A percentile compares a stretch with the other conserved stretches of the same genome.
Evolutionary conservation across 306 rosid genomes (phyloP).

Genomic region (Prunus armeniaca): DNA sequence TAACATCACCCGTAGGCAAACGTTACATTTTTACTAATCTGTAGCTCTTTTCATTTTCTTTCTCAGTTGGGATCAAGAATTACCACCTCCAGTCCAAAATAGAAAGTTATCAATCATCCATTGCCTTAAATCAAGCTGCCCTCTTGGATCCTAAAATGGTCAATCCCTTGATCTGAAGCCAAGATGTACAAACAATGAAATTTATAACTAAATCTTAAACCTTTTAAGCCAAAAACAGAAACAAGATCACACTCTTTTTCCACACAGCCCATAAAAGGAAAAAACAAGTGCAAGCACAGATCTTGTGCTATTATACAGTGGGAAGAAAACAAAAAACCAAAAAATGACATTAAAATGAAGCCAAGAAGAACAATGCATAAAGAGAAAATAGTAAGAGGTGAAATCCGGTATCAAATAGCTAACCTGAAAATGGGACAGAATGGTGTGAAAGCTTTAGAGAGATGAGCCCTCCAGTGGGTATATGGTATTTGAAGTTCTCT

Average conservation of each 20-base stretch:
- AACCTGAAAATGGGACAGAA: slow-evolving; percentile 11
- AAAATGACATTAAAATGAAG: background rate
- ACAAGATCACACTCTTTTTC: background rate
- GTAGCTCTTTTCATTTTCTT: slow-evolving; percentile 2
- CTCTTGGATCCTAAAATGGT: background rate
- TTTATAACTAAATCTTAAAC: slow-evolving; percentile 13
- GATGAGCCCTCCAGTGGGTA: background rate
- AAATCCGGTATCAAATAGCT: background rate
- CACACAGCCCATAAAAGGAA: slow-evolving; percentile 3
- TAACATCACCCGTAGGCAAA: background rate
- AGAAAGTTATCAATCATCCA: background rate
- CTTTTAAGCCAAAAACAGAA: slow-evolving; percentile 4
- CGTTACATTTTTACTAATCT: background rate
- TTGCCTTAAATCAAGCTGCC: slow-evolving; percentile 2
- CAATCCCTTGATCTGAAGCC: slow-evolving; percentile 1
- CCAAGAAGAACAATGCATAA: background rate
- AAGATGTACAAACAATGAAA: background rate
- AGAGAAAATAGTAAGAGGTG: background rate
- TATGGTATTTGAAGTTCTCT: slow-evolving; percentile 11
- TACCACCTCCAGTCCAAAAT: background rate
- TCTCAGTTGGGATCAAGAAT: slow-evolving; percentile 26
- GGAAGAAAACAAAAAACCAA: background rate
- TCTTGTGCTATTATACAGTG: background rate
- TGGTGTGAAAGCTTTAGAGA: background rate
- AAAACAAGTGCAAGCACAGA: slow-evolving; percentile 5